Evolutionary conservation across 768 basidiomycete genomes (phyloP).

Genomic region (Nidularia pulvinata): DNA sequence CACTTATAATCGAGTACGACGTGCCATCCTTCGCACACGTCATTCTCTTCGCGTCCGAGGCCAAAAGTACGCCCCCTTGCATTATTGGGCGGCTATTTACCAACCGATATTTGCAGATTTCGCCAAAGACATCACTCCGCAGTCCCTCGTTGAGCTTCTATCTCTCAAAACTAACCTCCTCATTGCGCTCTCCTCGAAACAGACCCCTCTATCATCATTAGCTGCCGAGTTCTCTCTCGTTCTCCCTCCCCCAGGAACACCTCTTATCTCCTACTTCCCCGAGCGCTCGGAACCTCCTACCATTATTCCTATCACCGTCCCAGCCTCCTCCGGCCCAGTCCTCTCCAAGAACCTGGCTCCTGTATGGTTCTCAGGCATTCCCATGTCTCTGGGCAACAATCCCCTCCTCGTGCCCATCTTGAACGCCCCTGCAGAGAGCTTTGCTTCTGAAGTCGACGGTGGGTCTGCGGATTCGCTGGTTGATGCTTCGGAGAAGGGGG

Average conservation of each 20-base stretch:
- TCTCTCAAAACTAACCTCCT: constrained; percentile 80
- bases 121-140: constrained; percentile 77
- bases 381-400: constrained; percentile 65
- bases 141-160: constrained; percentile 73
- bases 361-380: constrained; percentile 77
- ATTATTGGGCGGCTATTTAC: neutral
- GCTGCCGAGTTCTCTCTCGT: constrained; percentile 93
- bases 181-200: constrained; percentile 75
- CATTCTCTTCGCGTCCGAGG: constrained; percentile 82
- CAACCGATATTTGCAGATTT: constrained; percentile 42
- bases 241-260: constrained; percentile 82
- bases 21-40: constrained; percentile 82
- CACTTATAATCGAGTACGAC: constrained; percentile 68
- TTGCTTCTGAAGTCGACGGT: constrained; percentile 69
- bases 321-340: constrained; percentile 28
- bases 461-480: constrained; percentile 63
- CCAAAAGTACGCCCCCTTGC: constrained; percentile 64
- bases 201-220: constrained; percentile 72
- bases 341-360: constrained; percentile 49
- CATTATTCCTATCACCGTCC: constrained; percentile 63
- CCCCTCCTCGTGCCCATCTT: constrained; percentile 86
- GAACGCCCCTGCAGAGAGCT: constrained; percentile 73
- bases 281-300: constrained; percentile 63
- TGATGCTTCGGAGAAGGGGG: constrained; percentile 72
- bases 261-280: constrained; percentile 86